These are phyloP conservation scores for Prosopis cineraria DNA, from an alignment of 306 rosid species.

Conservation along the genomic window DNA sequence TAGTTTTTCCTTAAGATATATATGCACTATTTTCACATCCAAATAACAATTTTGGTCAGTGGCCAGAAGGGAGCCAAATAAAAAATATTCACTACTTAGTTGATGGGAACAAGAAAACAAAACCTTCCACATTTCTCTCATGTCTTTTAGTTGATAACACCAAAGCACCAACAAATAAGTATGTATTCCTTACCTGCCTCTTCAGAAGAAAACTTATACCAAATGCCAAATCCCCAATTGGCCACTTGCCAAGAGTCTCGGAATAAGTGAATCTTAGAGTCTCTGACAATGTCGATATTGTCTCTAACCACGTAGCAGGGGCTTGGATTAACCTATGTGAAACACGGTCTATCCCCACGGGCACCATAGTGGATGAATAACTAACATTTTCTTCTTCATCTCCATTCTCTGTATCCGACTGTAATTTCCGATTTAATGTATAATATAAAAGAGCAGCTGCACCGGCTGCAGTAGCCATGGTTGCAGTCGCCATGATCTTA, in stretches of 20 bases:
- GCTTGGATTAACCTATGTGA: conserved; percentile 13
- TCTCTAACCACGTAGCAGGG: conserved; percentile 80
- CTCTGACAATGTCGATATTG: conserved; percentile 88
- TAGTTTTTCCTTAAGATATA: too few species aligned
- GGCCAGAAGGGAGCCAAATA: neutral
- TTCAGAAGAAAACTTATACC: conserved; percentile 91
- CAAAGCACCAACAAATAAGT: neutral
- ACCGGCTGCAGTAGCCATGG: conserved; percentile 31
- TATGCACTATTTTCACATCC: too few species aligned
- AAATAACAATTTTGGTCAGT: too few species aligned
- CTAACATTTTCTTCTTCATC: conserved; percentile 51
- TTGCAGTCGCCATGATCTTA: conserved; percentile 24
- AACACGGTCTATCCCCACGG: conserved; percentile 28
- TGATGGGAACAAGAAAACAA: neutral
- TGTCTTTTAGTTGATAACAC: neutral
- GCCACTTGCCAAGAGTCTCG: conserved; percentile 99
- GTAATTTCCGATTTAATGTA: conserved; percentile 47
- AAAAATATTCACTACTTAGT: neutral
- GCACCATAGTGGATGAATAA: conserved; percentile 41
- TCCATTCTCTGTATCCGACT: conserved; percentile 31
- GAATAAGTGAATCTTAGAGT: conserved; percentile 95
- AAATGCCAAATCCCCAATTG: conserved; percentile 96
- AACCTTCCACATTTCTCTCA: neutral
- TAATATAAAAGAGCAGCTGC: conserved; percentile 26
- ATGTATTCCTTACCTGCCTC: conserved; percentile 76